Base-by-base conservation (phyloP, 2,329 filamentous ascomycete genomes). In the Claviceps humidiphila region DNA sequence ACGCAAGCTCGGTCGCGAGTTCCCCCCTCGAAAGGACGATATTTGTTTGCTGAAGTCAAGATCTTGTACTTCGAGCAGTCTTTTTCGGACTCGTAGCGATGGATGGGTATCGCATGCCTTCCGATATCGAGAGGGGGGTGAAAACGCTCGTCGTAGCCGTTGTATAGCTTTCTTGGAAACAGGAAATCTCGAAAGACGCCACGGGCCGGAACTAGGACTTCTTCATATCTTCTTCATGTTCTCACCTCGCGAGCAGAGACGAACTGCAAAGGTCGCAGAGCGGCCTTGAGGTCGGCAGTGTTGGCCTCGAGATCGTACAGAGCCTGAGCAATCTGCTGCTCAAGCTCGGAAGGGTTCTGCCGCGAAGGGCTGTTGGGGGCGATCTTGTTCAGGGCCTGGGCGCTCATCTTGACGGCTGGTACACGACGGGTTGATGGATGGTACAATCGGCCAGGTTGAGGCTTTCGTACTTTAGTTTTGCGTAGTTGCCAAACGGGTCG, bases 251-350 rank as follows among this genome's bases (percentile, higher is more conserved):
- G 89, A 73, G 93, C 93, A 77, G 88, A 95, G 74, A 94, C 88
- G 76, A 98, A 90, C 83, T 98, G 93, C 76, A 98, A 85, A 74
- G 93, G 93, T 71, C 93, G 86, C 71, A 98, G 86, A 66, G 89
- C 86, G 69, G 82, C 82, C 87, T 91, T 95, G 77, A 98, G 87
- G 77, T 98, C 93, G 73, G 89, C 80, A 71, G 93, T 95, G 85
- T 96, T 96, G 80, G 84, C 90, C 89, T 98, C 93, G 76, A 98
- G 88, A 71, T 98, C 93, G 81, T 86, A 94, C 63, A 98, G 88
- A 77, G 93, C 93, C 76, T 85, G 87, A 73, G 93, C 93, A 73
- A 98, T 94, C 81, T 78, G 88, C 75, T 81, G 84, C 88, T 98
- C 93, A 66, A 97, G 85, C 85, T 98, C 93, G 64, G 89, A 95